Evolutionary conservation across 148 eudicot genomes (phyloP).

Genomic region (Pouteria glomerata): DNA sequence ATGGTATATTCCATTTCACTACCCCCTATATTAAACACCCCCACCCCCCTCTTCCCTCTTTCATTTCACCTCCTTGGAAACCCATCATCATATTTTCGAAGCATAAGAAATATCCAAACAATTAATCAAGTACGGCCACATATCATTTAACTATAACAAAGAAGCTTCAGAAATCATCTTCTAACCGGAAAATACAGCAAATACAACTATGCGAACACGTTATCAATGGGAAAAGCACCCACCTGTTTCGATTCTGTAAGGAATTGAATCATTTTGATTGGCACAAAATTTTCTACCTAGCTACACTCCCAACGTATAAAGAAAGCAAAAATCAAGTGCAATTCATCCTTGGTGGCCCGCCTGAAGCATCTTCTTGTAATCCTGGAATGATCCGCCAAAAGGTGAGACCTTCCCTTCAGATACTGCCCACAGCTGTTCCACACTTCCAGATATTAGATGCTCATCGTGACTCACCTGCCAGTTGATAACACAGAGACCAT

Average conservation of each 20-base stretch:
- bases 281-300: background rate
- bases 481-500: background rate
- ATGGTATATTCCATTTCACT: too few relatives aligned
- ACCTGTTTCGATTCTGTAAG: background rate
- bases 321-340: background rate
- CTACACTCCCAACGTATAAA: too few relatives aligned
- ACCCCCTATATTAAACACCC: too few relatives aligned
- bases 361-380: conserved; percentile 87
- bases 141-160: too few relatives aligned
- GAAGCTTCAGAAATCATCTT: background rate
- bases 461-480: conserved; percentile 98
- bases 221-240: background rate
- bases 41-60: too few relatives aligned
- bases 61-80: too few relatives aligned
- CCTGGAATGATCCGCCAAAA: conserved; percentile 83
- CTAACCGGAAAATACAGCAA: background rate
- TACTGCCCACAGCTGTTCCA: conserved; percentile 97
- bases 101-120: background rate
- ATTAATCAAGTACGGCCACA: background rate
- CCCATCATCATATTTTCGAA: too few relatives aligned
- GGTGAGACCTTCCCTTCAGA: conserved; percentile 74
- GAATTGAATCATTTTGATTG: background rate
- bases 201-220: too few relatives aligned
- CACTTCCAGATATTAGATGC: conserved; percentile 93
- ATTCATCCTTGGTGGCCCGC: conserved; percentile 33